Conservation (phyloP, 1,284 basidiomycete species). For the Flammula alnicola region DNA sequence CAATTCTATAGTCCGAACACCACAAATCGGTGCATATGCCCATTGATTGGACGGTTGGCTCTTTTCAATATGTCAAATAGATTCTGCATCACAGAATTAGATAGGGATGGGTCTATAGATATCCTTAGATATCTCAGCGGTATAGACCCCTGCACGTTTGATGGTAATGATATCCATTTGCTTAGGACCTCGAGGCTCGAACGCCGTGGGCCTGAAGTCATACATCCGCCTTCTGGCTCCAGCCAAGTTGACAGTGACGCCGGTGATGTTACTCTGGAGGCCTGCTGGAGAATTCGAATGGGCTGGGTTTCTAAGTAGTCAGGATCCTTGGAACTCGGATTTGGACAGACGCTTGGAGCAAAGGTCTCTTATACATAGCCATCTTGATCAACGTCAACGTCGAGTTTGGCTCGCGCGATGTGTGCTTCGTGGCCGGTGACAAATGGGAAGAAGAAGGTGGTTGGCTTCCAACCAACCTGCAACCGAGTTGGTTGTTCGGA, state of each 20-base stretch:
- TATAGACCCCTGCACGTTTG: conserved; percentile 22
- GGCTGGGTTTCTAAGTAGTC: conserved; percentile 7
- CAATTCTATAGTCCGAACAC: conserved; percentile 25
- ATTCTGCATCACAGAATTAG: conserved; percentile 22
- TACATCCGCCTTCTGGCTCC: conserved; percentile 5
- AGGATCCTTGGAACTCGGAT: conserved; percentile 26
- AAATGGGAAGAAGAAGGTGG: neutral
- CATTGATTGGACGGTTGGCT: conserved; percentile 22
- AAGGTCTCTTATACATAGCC: conserved; percentile 9
- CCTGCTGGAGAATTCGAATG: neutral
- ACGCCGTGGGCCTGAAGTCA: conserved; percentile 5
- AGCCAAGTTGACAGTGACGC: conserved; percentile 11
- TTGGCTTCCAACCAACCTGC: neutral
- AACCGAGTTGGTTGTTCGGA: neutral
- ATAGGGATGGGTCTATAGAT: conserved; percentile 24
- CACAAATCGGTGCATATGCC: conserved; percentile 27
- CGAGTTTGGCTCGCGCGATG: conserved; percentile 7
- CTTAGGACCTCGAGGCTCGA: conserved; percentile 16
- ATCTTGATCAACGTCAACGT: conserved; percentile 15
- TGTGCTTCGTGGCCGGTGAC: conserved; percentile 5
- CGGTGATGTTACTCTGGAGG: conserved; percentile 7
- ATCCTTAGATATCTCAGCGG: conserved; percentile 20
- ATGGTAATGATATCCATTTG: conserved; percentile 19
- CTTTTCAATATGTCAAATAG: conserved; percentile 20
- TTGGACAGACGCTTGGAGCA: conserved; percentile 19